These are phyloP conservation scores for Didymella pomorum DNA, from an alignment of 2,329 filamentous ascomycete genomes.

Conservation along the genomic window DNA sequence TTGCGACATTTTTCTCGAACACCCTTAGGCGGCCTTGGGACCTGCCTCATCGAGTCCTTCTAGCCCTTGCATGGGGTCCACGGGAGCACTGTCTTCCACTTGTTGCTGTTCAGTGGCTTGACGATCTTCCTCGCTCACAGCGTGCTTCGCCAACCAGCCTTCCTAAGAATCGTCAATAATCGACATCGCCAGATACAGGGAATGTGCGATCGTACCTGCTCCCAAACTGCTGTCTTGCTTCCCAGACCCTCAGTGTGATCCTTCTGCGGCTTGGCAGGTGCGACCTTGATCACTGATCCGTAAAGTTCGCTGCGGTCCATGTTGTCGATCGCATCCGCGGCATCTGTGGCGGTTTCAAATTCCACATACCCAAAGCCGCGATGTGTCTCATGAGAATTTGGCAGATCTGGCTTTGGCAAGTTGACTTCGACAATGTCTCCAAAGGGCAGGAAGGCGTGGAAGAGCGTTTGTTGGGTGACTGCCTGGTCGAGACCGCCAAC, in stretches of 20 bases:
- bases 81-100: constrained; percentile 62
- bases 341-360: constrained; percentile 85
- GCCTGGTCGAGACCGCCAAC: constrained; percentile 85
- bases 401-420: constrained; percentile 84
- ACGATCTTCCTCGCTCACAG: constrained; percentile 81
- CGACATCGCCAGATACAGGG: background rate
- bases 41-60: constrained; percentile 94
- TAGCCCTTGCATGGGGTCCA: constrained; percentile 94
- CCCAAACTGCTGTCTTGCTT: constrained; percentile 94
- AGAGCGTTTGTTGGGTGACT: constrained; percentile 77
- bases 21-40: constrained; percentile 72
- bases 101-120: constrained; percentile 65
- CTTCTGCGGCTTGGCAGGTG: constrained; percentile 90
- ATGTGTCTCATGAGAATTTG: constrained; percentile 80
- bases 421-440: constrained; percentile 93
- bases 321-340: constrained; percentile 95
- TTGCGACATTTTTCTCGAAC: background rate
- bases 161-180: constrained; percentile 66
- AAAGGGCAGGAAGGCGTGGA: constrained; percentile 95
- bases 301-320: constrained; percentile 98
- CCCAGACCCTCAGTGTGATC: constrained; percentile 86
- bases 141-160: constrained; percentile 89
- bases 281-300: constrained; percentile 90
- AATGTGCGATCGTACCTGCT: constrained; percentile 74
- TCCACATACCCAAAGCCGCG: constrained; percentile 97